Evolutionary conservation across 2,329 filamentous ascomycete genomes (phyloP).

Genomic region (Colletotrichum horii): DNA sequence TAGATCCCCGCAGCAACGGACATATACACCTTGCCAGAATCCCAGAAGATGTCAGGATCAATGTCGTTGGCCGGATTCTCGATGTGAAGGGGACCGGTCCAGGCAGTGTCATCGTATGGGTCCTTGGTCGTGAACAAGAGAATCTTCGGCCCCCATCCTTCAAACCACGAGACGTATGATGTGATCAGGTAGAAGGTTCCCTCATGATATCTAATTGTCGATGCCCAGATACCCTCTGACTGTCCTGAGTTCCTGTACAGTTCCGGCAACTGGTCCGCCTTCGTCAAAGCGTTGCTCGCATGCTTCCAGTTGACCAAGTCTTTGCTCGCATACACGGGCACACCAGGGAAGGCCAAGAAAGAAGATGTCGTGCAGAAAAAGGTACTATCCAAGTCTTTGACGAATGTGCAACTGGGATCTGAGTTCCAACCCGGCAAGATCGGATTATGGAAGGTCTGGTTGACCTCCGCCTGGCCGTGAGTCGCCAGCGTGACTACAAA

Average conservation of each 20-base stretch:
- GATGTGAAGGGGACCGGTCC: constrained; percentile 42
- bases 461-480: background rate
- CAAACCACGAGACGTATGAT: constrained; percentile 8
- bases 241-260: constrained; percentile 19
- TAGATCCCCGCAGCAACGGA: constrained; percentile 29
- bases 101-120: constrained; percentile 40
- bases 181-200: constrained; percentile 46
- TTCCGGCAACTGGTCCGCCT: constrained; percentile 44
- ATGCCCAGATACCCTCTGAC: constrained; percentile 48
- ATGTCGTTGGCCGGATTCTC: constrained; percentile 35
- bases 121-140: constrained; percentile 46
- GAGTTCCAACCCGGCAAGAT: constrained; percentile 55
- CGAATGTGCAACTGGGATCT: constrained; percentile 49
- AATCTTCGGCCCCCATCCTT: constrained; percentile 34
- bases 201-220: constrained; percentile 47
- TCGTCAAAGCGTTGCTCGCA: constrained; percentile 43
- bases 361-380: constrained; percentile 58
- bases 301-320: constrained; percentile 56
- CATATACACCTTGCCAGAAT: constrained; percentile 53
- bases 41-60: constrained; percentile 58
- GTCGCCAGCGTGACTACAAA: background rate
- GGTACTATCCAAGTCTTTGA: constrained; percentile 42
- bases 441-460: constrained; percentile 39
- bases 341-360: constrained; percentile 56
- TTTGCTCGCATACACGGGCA: constrained; percentile 57